Evolutionary conservation across 345 rosid genomes (phyloP).

Genomic region (Aurinia saxatilis): DNA sequence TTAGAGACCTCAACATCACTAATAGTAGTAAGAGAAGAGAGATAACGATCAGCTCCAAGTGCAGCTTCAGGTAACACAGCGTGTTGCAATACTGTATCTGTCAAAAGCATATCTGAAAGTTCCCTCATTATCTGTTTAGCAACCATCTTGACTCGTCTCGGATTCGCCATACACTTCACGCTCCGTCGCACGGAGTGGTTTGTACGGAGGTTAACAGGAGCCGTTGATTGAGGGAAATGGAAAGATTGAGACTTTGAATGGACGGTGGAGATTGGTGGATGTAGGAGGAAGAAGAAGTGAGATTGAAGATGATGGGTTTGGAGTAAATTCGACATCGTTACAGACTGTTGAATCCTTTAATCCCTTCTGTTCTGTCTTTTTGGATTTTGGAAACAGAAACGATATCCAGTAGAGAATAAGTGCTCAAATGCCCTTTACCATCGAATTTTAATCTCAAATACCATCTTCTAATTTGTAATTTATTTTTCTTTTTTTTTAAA

Average conservation of each 20-base stretch:
- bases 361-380: slow-evolving; percentile 9
- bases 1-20: slow-evolving; percentile 78
- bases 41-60: slow-evolving; percentile 76
- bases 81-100: slow-evolving; percentile 71
- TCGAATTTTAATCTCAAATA: no score
- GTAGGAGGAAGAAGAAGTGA: slow-evolving; percentile 5
- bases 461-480: no score
- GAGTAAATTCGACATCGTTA: slow-evolving; percentile 35
- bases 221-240: slow-evolving; percentile 22
- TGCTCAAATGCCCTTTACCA: no score
- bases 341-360: neutral
- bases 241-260: slow-evolving; percentile 21
- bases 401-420: slow-evolving; percentile 19
- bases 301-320: slow-evolving; percentile 21
- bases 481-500: no score
- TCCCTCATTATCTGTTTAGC: slow-evolving; percentile 85
- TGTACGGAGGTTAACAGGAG: slow-evolving; percentile 22
- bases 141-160: slow-evolving; percentile 85
- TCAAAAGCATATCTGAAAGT: slow-evolving; percentile 84
- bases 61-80: slow-evolving; percentile 84
- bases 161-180: slow-evolving; percentile 83
- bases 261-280: slow-evolving; percentile 22
- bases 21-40: slow-evolving; percentile 83
- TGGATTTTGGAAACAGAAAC: slow-evolving; percentile 4
- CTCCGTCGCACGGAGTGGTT: slow-evolving; percentile 16